Base-by-base conservation (phyloP, 371 early-diverging fungal genomes). In the Conidiobolus coronatus region DNA sequence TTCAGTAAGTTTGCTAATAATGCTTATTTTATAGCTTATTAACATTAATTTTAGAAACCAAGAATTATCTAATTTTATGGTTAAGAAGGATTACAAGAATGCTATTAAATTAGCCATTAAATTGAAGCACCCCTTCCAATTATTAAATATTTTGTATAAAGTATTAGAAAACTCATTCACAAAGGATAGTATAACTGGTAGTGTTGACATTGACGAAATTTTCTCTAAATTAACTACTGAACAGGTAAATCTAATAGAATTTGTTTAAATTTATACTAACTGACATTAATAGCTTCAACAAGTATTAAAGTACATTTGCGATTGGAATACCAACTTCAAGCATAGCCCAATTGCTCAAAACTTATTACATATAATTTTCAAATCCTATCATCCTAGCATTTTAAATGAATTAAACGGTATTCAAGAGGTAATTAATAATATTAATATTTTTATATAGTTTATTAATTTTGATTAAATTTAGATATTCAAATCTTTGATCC, bases 251-350 rank as follows among this genome's bases (percentile, higher is more conserved):
- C 7, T 14, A 36, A 33, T 20, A 13, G 42, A 9, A 14, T 36
- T 12, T 45, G 15, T 37, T 11, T 1, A 44, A 12, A 13, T 2
- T 8, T 19, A 23, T 38, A 15, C 8, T 54, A 66, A 7, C n/a
- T n/a, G 45, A 56, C 0, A 56, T 53, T 11, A 49, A 7, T 57
- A 79, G 52, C 58, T 91, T 19, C 79, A 73, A 43, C 77, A 79
- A 50, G 52, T 93, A 15, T 59, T 91, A 36, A 60, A 60, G n/a
- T 92, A 81, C 56, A 68, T 86, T 42, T 77, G 86, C 42, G 83
- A 86, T 61, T 93, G 94, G 96, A 93, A 93, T 67, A 89, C 94
- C 8, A 81, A 87, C 53, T 75, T 77, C 15, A 79, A 77, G 57
- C 71, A 79, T 55, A 66, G 82, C 13, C 61, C 64, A 34, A 59